Evolutionary conservation across 768 basidiomycete genomes (phyloP).

Genomic region (Floccularia luteovirens): DNA sequence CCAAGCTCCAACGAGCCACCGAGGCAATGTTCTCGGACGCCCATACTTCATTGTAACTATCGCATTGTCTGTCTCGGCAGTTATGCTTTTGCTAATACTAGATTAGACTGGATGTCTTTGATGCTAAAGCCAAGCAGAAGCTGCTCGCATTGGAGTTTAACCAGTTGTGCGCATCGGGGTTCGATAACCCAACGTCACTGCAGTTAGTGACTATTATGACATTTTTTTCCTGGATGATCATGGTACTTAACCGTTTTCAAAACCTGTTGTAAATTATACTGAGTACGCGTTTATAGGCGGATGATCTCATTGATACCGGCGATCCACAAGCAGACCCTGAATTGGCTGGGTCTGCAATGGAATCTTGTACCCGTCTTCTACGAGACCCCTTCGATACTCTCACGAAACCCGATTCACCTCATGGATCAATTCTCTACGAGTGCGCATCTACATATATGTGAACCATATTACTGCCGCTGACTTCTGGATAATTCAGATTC

Average conservation of each 20-base stretch:
- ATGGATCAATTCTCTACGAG: conserved; percentile 14
- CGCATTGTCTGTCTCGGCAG: background rate
- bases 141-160: conserved; percentile 11
- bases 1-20: conserved; percentile 4
- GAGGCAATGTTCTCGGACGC: conserved; percentile 6
- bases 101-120: conserved; percentile 3
- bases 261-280: background rate
- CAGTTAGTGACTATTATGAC: conserved; percentile 16
- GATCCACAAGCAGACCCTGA: conserved; percentile 14
- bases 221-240: conserved; percentile 17
- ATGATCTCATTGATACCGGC: conserved; percentile 17
- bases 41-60: background rate
- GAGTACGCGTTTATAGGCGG: conserved; percentile 9
- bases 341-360: conserved; percentile 8
- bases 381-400: conserved; percentile 1
- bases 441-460: conserved; percentile 3
- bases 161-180: conserved; percentile 11
- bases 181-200: conserved; percentile 11
- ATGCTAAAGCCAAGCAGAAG: conserved; percentile 7
- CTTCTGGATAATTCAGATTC: background rate
- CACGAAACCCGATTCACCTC: conserved; percentile 7
- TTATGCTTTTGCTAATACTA: background rate
- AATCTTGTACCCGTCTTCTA: conserved; percentile 9
- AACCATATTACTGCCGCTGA: too few relatives aligned
- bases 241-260: conserved; percentile 7